phyloP scores from a whole-genome alignment of 768 basidiomycete species.

The Termitomyces titanicus region DNA sequence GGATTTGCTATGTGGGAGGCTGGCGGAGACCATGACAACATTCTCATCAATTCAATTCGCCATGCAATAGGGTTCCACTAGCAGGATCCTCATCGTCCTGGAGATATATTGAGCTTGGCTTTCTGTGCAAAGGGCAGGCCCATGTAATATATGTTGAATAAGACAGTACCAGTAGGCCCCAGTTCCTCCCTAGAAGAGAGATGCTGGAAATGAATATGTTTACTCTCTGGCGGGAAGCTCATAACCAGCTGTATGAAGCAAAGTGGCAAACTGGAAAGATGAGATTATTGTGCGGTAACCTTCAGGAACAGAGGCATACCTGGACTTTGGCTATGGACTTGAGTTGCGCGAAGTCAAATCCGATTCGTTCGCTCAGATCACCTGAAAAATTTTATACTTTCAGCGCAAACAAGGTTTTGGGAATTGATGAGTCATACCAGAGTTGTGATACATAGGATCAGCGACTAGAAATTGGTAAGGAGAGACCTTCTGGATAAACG shows the following conservation, averaged over 20 bases:
- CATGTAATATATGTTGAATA: neutral
- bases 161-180: neutral
- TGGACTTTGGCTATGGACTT: constrained; percentile 85
- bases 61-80: constrained; percentile 21
- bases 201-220: neutral
- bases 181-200: neutral
- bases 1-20: constrained; percentile 76
- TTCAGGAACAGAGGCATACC: constrained; percentile 33
- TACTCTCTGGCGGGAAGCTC: constrained; percentile 26
- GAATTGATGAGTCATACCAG: constrained; percentile 42
- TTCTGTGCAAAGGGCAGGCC: neutral
- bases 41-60: constrained; percentile 42
- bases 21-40: constrained; percentile 56
- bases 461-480: constrained; percentile 46
- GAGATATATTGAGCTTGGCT: neutral
- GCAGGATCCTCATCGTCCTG: neutral
- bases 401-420: neutral
- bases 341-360: constrained; percentile 83
- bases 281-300: neutral
- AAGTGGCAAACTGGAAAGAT: constrained; percentile 54
- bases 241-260: constrained; percentile 68
- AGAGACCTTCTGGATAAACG: neutral
- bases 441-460: constrained; percentile 90
- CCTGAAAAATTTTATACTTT: constrained; percentile 36
- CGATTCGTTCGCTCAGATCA: constrained; percentile 74